Base-by-base conservation (phyloP, 139 green algal species). In the Coelastrella sp. region DNA sequence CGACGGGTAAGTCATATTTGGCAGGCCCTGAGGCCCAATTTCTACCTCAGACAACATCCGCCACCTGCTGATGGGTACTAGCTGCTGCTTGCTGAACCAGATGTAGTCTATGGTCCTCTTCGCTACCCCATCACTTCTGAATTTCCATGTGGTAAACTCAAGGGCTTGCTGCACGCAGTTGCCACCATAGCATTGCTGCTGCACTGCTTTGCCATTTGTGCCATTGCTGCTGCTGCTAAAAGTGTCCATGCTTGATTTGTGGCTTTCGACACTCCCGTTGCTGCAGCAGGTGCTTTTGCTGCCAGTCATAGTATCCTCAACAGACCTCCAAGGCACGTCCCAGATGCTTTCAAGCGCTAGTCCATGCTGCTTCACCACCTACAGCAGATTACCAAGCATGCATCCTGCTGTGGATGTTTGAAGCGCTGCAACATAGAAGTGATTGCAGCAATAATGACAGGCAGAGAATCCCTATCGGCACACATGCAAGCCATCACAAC, bases 71-170 rank as follows among this genome's bases (percentile, higher is more conserved):
- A 87, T 25, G 32, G 86, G 86, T 72, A 57, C 72, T 78, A 93
- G 80, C 66, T 68, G 66, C 66, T 71, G 67, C 66, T 57, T 38
- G 45, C 9, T 87, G 81, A 86, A 93, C 85, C 86, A 94, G 41
- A 94, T 90, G 88, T 92, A 92, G 81, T 94, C 91, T 32, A 89
- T 91, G 57, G 88, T 90, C 17, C 91, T 83, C 79, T 89, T 89
- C 6, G 79, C 85, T 45, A 86, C 87, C 5, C 88, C 90, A 13
- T 73, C 73, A 34, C 41, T 71, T 6, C 85, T 41, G 69, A 91
- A 91, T 81, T 91, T 91, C 90, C 90, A 94, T 0, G 90, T 94
- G 21, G 84, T 92, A 50, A 93, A 91, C 73, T 89, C 85, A 34
- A 5, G 17, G 13, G 48, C 81, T 30, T 73, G 7, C 27, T 79